These are phyloP conservation scores for Penicillium parvum DNA, from an alignment of 495 filamentous ascomycete genomes.

Conservation along the genomic window DNA sequence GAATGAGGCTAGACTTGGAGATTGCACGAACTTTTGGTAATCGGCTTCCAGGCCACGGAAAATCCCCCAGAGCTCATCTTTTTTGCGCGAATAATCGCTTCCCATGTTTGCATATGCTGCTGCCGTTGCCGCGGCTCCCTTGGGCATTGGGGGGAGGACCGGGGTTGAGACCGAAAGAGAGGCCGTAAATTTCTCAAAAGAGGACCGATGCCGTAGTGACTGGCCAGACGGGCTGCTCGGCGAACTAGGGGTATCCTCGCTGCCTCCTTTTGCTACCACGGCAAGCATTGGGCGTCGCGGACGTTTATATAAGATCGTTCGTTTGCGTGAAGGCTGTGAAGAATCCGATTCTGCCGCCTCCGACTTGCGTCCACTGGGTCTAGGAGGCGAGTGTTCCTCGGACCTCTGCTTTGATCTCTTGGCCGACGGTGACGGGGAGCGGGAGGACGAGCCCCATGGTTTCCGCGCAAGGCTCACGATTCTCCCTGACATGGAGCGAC, in stretches of 20 bases:
- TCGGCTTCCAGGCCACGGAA: conserved; percentile 82
- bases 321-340: conserved; percentile 27
- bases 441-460: conserved; percentile 63
- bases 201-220: conserved; percentile 52
- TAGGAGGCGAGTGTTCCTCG: conserved; percentile 37
- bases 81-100: conserved; percentile 48
- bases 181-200: conserved; percentile 53
- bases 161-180: conserved; percentile 43
- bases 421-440: conserved; percentile 56
- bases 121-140: conserved; percentile 28
- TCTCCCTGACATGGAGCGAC: conserved; percentile 56
- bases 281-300: conserved; percentile 50
- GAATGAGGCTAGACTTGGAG: not conserved
- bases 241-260: conserved; percentile 36
- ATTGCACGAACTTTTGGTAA: conserved; percentile 60
- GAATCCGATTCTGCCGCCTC: conserved; percentile 30
- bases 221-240: conserved; percentile 48
- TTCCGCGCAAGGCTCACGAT: conserved; percentile 62
- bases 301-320: conserved; percentile 40
- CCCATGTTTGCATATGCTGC: conserved; percentile 32
- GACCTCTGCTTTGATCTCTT: conserved; percentile 30
- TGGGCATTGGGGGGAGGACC: conserved; percentile 51
- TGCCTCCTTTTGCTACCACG: conserved; percentile 42
- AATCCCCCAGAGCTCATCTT: conserved; percentile 85
- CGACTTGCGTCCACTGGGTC: conserved; percentile 12